A percentile compares a stretch with the other conserved stretches of the same genome.
These are phyloP conservation scores for Juncus effusus DNA, from an alignment of 176 grass and related monocot genomes.

Conservation along the genomic window DNA sequence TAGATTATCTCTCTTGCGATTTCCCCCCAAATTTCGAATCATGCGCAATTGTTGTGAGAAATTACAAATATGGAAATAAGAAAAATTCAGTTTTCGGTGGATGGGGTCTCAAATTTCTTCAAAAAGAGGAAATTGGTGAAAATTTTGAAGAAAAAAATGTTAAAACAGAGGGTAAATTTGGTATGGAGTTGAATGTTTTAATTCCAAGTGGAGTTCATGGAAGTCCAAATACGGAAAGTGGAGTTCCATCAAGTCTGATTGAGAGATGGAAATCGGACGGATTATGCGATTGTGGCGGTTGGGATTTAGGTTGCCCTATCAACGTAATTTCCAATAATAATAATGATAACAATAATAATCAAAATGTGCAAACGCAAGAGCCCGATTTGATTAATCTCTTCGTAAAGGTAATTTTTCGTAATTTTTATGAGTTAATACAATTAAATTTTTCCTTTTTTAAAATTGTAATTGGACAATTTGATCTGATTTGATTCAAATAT, in stretches of 20 bases:
- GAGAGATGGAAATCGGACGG: constrained; percentile 37
- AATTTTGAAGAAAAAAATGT: too few species aligned
- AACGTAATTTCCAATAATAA: too few species aligned
- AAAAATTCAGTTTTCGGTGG: constrained; percentile 27
- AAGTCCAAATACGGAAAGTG: constrained; percentile 6
- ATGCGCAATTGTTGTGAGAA: constrained; percentile 31
- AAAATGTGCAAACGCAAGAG: too few species aligned
- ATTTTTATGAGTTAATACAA: too few species aligned
- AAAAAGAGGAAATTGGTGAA: not conserved
- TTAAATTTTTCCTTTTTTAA: too few species aligned
- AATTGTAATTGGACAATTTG: too few species aligned
- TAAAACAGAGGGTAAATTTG: too few species aligned
- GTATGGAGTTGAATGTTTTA: constrained; percentile 23
- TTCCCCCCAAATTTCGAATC: constrained; percentile 33
- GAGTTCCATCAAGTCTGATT: constrained; percentile 30
- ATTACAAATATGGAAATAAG: constrained; percentile 10
- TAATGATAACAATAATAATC: too few species aligned
- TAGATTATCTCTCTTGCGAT: constrained; percentile 6
- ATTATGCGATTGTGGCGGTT: constrained; percentile 44
- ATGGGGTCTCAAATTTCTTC: constrained; percentile 50
- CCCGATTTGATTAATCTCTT: too few species aligned
- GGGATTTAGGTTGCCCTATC: constrained; percentile 46
- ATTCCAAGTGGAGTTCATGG: constrained; percentile 42
- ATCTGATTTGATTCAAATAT: too few species aligned
- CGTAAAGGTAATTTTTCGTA: too few species aligned